A percentile compares a stretch with the other conserved stretches of the same genome.
Conservation (phyloP, 2,329 filamentous ascomycete genomes). For the Metarhizium anisopliae region DNA sequence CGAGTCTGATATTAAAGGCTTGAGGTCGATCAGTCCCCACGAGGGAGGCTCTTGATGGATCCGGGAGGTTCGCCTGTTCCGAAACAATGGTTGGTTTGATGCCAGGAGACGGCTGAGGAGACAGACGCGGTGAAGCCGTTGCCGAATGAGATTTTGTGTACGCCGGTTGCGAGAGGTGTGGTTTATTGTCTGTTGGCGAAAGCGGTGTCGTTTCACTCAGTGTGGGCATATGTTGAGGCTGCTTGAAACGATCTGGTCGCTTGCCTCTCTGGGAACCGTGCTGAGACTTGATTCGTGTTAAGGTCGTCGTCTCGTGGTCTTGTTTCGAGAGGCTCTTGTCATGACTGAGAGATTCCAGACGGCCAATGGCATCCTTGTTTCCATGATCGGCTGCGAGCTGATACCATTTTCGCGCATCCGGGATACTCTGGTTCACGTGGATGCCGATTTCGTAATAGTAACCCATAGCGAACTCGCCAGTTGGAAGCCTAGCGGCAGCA, state of each 20-base stretch:
- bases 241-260: constrained; percentile 51
- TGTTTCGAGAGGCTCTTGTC: constrained; percentile 78
- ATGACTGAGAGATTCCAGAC: constrained; percentile 76
- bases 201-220: constrained; percentile 33
- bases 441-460: constrained; percentile 98
- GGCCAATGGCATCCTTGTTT: constrained; percentile 76
- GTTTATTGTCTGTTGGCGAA: constrained; percentile 17
- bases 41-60: constrained; percentile 33
- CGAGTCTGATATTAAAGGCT: constrained; percentile 43
- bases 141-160: constrained; percentile 6
- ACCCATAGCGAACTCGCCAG: constrained; percentile 91
- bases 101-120: constrained; percentile 33
- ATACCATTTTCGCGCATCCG: constrained; percentile 84
- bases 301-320: constrained; percentile 87
- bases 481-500: constrained; percentile 70
- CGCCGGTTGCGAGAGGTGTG: constrained; percentile 9
- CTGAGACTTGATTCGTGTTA: constrained; percentile 77
- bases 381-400: constrained; percentile 80
- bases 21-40: constrained; percentile 31
- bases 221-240: constrained; percentile 39
- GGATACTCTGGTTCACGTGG: constrained; percentile 72
- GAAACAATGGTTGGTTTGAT: constrained; percentile 27
- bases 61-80: constrained; percentile 35
- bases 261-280: constrained; percentile 60
- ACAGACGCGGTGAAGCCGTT: constrained; percentile 23